These are phyloP conservation scores for Thielaviopsis cerberus DNA, from an alignment of 2,329 filamentous ascomycete genomes.

Conservation along the genomic window DNA sequence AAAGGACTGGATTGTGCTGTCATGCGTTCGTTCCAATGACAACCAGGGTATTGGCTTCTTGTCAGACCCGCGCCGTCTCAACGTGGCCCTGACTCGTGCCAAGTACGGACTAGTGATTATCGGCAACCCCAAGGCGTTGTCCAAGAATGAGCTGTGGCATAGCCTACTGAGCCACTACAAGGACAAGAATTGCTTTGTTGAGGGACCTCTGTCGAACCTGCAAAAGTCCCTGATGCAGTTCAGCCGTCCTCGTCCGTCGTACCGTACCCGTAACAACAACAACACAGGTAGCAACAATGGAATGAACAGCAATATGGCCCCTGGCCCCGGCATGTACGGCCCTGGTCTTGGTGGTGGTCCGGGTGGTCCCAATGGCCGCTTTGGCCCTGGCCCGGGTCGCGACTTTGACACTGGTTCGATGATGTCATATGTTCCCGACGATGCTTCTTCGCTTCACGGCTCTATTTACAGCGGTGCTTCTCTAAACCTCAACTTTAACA, in stretches of 20 bases:
- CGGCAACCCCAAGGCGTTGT: slow-evolving; percentile 90
- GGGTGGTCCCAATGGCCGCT: slow-evolving; percentile 19
- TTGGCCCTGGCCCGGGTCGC: slow-evolving; percentile 21
- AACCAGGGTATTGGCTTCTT: slow-evolving; percentile 98
- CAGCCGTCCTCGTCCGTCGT: slow-evolving; percentile 77
- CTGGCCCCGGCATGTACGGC: slow-evolving; percentile 14
- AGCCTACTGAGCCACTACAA: slow-evolving; percentile 91
- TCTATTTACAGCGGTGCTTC: slow-evolving; percentile 73
- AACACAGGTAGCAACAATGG: slow-evolving; percentile 1
- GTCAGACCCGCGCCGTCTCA: slow-evolving; percentile 90
- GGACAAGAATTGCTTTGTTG: slow-evolving; percentile 85
- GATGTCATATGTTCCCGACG: slow-evolving; percentile 87
- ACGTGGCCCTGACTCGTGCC: slow-evolving; percentile 88
- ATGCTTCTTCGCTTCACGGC: slow-evolving; percentile 88
- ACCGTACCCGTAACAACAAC: slow-evolving; percentile 37
- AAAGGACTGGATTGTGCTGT: slow-evolving; percentile 96
- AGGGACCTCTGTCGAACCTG: slow-evolving; percentile 87
- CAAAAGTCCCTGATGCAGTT: slow-evolving; percentile 91
- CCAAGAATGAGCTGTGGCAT: slow-evolving; percentile 96
- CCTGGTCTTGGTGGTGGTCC: neutral
- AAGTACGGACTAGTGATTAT: slow-evolving; percentile 94
- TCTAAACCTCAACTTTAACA: slow-evolving; percentile 67
- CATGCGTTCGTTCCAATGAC: slow-evolving; percentile 94
- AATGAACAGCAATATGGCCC: slow-evolving; percentile 14
- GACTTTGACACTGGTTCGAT: slow-evolving; percentile 69